Evolutionary conservation across 78 protist species (phyloP).

Genomic region (Dictyostelium discoideum): DNA sequence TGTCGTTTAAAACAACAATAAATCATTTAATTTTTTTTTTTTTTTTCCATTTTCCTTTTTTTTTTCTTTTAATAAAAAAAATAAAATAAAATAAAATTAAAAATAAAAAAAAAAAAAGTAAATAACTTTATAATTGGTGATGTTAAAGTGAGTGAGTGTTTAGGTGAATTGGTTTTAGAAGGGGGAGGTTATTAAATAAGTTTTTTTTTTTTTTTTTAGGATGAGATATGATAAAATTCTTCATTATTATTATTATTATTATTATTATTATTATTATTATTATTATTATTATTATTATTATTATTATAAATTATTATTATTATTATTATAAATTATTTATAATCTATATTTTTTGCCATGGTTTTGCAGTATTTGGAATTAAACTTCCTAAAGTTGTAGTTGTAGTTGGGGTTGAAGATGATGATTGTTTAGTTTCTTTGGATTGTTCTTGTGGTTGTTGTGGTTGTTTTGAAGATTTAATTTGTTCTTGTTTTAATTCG

Average conservation of each 20-base stretch:
- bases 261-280: too few relatives aligned
- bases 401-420: neutral
- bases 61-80: too few relatives aligned
- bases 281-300: too few relatives aligned
- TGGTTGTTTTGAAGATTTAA: neutral
- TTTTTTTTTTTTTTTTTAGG: neutral
- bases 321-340: neutral
- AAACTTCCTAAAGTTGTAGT: neutral
- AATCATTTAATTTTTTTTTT: too few relatives aligned
- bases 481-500: conserved; percentile 8
- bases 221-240: too few relatives aligned
- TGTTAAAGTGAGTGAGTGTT: too few relatives aligned
- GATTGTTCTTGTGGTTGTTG: neutral
- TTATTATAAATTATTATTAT: too few relatives aligned
- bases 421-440: neutral
- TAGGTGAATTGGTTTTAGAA: too few relatives aligned
- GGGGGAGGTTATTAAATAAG: neutral
- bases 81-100: too few relatives aligned
- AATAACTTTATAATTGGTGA: neutral
- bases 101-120: too few relatives aligned
- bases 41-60: too few relatives aligned
- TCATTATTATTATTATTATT: too few relatives aligned
- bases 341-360: neutral
- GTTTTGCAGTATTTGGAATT: neutral
- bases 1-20: neutral